Evolutionary conservation across 345 rosid species (phyloP).

Genomic region (sweet orange (Citrus sinensis)): DNA sequence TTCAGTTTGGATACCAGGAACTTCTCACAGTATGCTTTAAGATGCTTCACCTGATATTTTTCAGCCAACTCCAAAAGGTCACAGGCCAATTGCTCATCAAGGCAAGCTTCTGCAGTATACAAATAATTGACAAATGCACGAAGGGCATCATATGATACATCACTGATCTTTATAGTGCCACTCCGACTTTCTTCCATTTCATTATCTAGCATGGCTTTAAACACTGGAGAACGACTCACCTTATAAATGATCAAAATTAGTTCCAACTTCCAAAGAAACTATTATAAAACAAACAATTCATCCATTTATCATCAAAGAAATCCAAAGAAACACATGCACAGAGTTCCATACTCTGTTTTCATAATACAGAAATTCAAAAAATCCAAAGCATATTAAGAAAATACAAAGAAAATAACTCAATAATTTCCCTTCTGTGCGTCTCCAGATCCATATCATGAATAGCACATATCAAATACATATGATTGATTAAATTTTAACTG

Average conservation of each 20-base stretch:
- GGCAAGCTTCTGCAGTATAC: conserved; percentile 77
- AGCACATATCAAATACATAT: background rate
- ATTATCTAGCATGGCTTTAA: conserved; percentile 83
- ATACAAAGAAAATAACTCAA: background rate
- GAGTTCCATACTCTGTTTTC: background rate
- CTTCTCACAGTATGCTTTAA: conserved; percentile 73
- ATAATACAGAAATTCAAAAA: background rate
- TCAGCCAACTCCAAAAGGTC: conserved; percentile 80
- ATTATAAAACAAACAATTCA: background rate
- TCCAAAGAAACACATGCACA: background rate
- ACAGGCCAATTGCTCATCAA: conserved; percentile 78
- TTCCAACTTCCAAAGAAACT: background rate
- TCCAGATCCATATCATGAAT: background rate
- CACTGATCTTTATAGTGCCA: conserved; percentile 73
- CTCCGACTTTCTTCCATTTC: conserved; percentile 87
- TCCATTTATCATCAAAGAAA: background rate
- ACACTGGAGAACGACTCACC: conserved; percentile 80
- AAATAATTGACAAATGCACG: conserved; percentile 57
- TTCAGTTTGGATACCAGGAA: conserved; percentile 66
- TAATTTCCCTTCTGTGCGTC: background rate
- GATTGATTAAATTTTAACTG: too few relatives aligned
- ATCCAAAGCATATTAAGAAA: background rate
- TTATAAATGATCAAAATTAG: conserved; percentile 16
- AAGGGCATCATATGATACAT: conserved; percentile 64
- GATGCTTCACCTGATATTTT: conserved; percentile 80